Percentiles rank a stretch among this genome's conserved stretches.
phyloP scores from a whole-genome alignment of 352 stramenopile species.

The Globisporangium nunn region DNA sequence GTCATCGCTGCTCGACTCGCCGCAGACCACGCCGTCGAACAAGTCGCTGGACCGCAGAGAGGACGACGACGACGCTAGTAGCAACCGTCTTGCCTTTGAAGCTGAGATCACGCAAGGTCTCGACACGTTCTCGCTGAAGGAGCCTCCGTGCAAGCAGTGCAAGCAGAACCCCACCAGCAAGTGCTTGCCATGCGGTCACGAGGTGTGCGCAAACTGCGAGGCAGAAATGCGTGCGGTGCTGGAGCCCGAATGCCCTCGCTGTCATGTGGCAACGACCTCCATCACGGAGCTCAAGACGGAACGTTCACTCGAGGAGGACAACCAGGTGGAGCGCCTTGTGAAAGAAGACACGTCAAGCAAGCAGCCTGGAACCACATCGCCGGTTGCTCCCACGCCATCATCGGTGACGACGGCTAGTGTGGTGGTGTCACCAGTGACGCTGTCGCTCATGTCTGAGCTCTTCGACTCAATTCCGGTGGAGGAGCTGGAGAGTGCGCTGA shows the following conservation, averaged over 20 bases:
- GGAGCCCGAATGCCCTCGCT: slow-evolving; percentile 9
- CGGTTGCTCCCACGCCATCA: not conserved
- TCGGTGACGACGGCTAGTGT: not conserved
- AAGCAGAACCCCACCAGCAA: slow-evolving; percentile 9
- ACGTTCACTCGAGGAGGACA: slow-evolving; percentile 8
- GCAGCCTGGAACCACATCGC: slow-evolving; percentile 18
- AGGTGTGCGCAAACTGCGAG: slow-evolving; percentile 10
- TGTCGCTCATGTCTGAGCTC: slow-evolving; percentile 63
- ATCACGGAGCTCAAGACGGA: slow-evolving; percentile 3
- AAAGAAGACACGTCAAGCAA: slow-evolving; percentile 31
- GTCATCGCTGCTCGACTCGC: slow-evolving; percentile 71
- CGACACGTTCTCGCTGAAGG: slow-evolving; percentile 27
- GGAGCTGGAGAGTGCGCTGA: slow-evolving; percentile 50
- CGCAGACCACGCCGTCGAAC: slow-evolving; percentile 58
- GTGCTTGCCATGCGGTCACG: slow-evolving; percentile 15
- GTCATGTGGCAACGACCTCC: slow-evolving; percentile 4
- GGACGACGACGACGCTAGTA: slow-evolving; percentile 2
- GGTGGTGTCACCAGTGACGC: slow-evolving; percentile 40
- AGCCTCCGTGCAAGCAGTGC: slow-evolving; percentile 13
- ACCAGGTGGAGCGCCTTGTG: slow-evolving; percentile 20
- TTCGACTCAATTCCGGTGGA: slow-evolving; percentile 65
- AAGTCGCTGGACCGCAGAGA: slow-evolving; percentile 19
- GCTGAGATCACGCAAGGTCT: slow-evolving; percentile 31
- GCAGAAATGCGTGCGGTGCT: slow-evolving; percentile 2
- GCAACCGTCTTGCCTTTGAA: slow-evolving; percentile 3